Percentiles rank a stretch among this genome's conserved stretches.
phyloP scores from a whole-genome alignment of 2,329 filamentous ascomycete species.

The Exophiala xenobiotica region DNA sequence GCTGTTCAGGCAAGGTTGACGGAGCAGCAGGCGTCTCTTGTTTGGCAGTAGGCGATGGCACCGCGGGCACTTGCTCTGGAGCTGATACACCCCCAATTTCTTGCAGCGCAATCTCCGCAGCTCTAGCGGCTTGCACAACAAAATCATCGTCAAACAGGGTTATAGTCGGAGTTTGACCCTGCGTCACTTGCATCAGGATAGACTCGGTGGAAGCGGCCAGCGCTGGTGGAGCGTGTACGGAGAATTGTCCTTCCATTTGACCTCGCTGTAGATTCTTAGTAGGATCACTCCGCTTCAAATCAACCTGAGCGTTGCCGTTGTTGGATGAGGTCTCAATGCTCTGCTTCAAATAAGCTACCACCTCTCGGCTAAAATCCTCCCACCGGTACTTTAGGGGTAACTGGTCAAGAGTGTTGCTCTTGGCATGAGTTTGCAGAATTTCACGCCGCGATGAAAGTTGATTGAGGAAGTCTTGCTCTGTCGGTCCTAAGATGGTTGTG shows the following conservation, averaged over 20 bases:
- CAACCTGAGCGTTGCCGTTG: constrained; percentile 1
- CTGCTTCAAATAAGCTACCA: constrained; percentile 59
- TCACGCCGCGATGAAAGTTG: constrained; percentile 55
- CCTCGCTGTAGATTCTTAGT: constrained; percentile 13
- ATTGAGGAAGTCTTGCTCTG: constrained; percentile 60
- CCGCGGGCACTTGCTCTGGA: constrained; percentile 24
- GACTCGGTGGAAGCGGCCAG: constrained; percentile 16
- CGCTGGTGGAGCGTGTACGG: constrained; percentile 29
- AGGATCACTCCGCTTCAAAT: constrained; percentile 4
- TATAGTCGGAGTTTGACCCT: neutral
- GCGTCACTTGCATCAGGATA: constrained; percentile 2
- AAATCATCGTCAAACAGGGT: constrained; percentile 41
- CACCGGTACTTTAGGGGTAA: constrained; percentile 62
- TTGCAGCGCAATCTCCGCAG: constrained; percentile 49
- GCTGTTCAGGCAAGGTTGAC: constrained; percentile 1
- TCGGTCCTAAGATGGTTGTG: constrained; percentile 54
- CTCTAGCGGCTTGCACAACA: constrained; percentile 48
- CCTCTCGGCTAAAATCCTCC: constrained; percentile 62
- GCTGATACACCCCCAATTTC: constrained; percentile 35
- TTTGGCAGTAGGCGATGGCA: constrained; percentile 19
- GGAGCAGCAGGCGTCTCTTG: constrained; percentile 10
- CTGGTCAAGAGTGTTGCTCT: constrained; percentile 49
- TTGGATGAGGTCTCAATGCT: constrained; percentile 30
- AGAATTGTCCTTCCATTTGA: constrained; percentile 21
- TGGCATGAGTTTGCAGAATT: constrained; percentile 56